phyloP scores from a whole-genome alignment of 2,329 filamentous ascomycete genomes.

The Colletotrichum shisoi region DNA sequence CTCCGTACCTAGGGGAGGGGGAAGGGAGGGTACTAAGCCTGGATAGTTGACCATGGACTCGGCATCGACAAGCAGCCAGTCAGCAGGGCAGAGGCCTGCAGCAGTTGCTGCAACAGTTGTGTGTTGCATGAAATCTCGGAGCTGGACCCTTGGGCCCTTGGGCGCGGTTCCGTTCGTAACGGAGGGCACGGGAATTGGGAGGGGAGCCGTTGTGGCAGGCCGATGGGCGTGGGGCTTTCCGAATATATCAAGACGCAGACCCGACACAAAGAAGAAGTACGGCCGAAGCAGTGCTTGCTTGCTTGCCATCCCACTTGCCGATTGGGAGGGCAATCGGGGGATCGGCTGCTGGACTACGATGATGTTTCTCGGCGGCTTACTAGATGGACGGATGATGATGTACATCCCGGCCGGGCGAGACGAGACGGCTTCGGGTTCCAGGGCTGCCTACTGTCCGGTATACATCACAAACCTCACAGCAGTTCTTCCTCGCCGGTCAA shows the following conservation, averaged over 20 bases:
- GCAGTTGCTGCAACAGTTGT: background rate
- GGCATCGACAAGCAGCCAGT: background rate
- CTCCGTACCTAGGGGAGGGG: background rate
- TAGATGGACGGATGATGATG: background rate
- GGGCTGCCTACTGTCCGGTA: background rate
- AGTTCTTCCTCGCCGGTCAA: background rate
- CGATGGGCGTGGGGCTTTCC: constrained; percentile 3
- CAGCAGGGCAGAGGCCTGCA: background rate
- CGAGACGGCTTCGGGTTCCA: background rate
- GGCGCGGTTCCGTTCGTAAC: background rate
- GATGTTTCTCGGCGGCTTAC: constrained; percentile 10
- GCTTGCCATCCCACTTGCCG: background rate
- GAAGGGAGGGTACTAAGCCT: background rate
- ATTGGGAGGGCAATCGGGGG: background rate
- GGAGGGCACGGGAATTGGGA: background rate
- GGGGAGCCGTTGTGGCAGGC: background rate
- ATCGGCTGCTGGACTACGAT: constrained; percentile 3
- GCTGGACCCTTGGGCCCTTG: constrained; percentile 23
- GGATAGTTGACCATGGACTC: constrained; percentile 22
- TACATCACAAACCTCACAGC: background rate
- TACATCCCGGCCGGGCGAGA: background rate
- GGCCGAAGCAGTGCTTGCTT: constrained; percentile 2
- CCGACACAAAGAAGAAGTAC: constrained; percentile 23
- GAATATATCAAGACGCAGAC: constrained; percentile 17
- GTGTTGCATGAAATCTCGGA: constrained; percentile 16